Evolutionary conservation across 805 yeast species (phyloP), one percentile per base, ranked within the genome.

Genomic region (Suhomyces vadensis): DNA sequence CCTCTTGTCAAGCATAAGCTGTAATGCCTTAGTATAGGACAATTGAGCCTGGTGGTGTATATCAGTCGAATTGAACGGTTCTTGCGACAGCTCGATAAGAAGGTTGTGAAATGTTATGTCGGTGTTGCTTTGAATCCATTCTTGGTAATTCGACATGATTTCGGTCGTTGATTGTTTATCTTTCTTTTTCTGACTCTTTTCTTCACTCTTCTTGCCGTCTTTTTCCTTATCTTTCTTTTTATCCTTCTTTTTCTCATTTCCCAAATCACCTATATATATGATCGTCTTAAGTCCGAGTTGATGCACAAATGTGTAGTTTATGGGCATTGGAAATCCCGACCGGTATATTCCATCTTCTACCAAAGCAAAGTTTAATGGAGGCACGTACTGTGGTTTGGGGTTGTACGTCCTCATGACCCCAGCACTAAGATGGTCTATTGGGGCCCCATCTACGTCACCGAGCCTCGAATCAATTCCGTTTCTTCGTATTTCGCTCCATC

Each of bases 321-420:
- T 77, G 0, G 88, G 86, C 71, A 89, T 87, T 1, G 99, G 99
- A 58, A 91, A 95, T 1, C 99, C 99, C 1, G 95, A 84, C 14
- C 99, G 70, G 62, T 91, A 92, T 9, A 92, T 79, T 5, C 87
- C 83, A 45, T 88, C 90, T 47, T 87, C 96, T 2, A 94, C 96
- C 17, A 88, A 78, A 0, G 95, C 79, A 57, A 92, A 92, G 63
- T 89, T 91, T 53, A 94, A 73, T 0, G 99, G 99, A 4, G 99
- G 99, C 1, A 91, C 95, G 39, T 61, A 61, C 40, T 52, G 58
- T 6, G 56, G 56, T 24, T 50, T 52, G 13, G 56, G 54, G 22
- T 41, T 24, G 21, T 22, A 42, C 7, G 35, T 41, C 16, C 44
- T 36, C 31, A 41, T 19, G 22, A 31, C 37, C 17, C 20, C 33